phyloP scores from a whole-genome alignment of 805 yeast genomes.

The Candida cerambycidarum region DNA sequence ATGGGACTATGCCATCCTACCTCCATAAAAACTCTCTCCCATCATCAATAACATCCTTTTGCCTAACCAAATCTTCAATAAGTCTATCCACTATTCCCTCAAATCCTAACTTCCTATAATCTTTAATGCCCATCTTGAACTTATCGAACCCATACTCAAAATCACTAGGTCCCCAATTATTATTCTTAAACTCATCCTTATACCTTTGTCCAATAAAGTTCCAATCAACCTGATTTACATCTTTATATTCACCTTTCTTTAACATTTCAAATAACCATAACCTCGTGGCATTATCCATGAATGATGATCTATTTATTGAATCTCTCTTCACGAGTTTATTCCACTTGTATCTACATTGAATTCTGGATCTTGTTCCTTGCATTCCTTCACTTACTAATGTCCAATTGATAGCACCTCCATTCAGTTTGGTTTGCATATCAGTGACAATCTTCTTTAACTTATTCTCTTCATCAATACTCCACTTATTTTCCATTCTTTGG shows the following conservation, averaged over 20 bases:
- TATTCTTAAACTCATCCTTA: slow-evolving; percentile 20
- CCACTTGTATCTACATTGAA: slow-evolving; percentile 96
- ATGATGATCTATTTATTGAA: slow-evolving; percentile 27
- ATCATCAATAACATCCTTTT: neutral
- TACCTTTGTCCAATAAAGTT: slow-evolving; percentile 28
- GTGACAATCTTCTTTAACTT: slow-evolving; percentile 40
- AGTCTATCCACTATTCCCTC: slow-evolving; percentile 17
- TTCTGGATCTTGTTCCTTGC: slow-evolving; percentile 86
- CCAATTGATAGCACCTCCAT: slow-evolving; percentile 66
- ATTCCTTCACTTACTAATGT: slow-evolving; percentile 84
- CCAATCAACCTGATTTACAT: slow-evolving; percentile 36
- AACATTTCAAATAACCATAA: slow-evolving; percentile 38
- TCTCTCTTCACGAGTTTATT: slow-evolving; percentile 71
- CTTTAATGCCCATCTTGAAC: slow-evolving; percentile 53
- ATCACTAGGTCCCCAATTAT: slow-evolving; percentile 59
- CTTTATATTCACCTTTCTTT: slow-evolving; percentile 24
- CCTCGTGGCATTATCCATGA: slow-evolving; percentile 34
- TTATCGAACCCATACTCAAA: slow-evolving; percentile 60
- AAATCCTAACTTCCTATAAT: slow-evolving; percentile 22
- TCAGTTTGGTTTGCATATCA: slow-evolving; percentile 19
- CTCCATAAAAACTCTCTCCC: slow-evolving; percentile 1
- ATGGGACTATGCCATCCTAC: neutral
- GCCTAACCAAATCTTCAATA: slow-evolving; percentile 6
- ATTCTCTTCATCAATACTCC: slow-evolving; percentile 75
- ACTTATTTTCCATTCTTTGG: slow-evolving; percentile 70